A percentile compares a stretch with the other conserved stretches of the same genome.
Evolutionary conservation across 495 filamentous ascomycete species (phyloP).

Genomic region (Aspergillus mulundensis): DNA sequence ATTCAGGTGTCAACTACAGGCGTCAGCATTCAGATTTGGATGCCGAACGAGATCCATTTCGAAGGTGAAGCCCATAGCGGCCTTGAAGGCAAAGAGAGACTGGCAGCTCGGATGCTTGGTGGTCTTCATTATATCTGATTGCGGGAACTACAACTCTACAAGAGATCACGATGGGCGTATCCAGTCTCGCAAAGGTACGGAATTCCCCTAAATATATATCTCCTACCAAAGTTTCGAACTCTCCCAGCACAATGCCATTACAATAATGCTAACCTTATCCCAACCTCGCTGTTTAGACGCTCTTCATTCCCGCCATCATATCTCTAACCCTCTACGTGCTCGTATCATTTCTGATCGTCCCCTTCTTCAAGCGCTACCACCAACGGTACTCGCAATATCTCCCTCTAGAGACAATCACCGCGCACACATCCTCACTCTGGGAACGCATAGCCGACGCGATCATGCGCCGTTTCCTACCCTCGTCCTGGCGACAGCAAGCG

Average conservation of each 20-base stretch:
- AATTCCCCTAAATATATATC: not conserved
- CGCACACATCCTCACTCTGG: slow-evolving; percentile 58
- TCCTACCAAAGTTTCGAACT: not conserved
- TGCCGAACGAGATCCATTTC: not conserved
- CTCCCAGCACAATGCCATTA: too few species aligned
- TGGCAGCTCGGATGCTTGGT: not conserved
- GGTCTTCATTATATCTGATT: not conserved
- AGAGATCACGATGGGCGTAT: slow-evolving; percentile 27
- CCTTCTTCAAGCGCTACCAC: slow-evolving; percentile 71
- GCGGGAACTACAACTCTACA: not conserved
- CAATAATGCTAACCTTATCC: not conserved
- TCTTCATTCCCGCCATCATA: slow-evolving; percentile 74
- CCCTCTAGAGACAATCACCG: slow-evolving; percentile 59
- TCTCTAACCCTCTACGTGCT: slow-evolving; percentile 71
- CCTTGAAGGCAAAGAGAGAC: not conserved
- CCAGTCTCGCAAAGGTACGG: slow-evolving; percentile 32
- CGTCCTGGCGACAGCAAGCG: slow-evolving; percentile 47
- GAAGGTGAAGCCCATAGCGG: not conserved
- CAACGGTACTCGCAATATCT: slow-evolving; percentile 69
- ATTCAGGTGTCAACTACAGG: not conserved
- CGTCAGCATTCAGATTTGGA: slow-evolving; percentile 8
- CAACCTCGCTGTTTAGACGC: slow-evolving; percentile 61
- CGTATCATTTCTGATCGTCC: slow-evolving; percentile 65
- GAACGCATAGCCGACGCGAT: slow-evolving; percentile 55
- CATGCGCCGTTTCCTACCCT: slow-evolving; percentile 51